Evolutionary conservation across 2,329 filamentous ascomycete species (phyloP).

Genomic region (Spiromastix sp.): DNA sequence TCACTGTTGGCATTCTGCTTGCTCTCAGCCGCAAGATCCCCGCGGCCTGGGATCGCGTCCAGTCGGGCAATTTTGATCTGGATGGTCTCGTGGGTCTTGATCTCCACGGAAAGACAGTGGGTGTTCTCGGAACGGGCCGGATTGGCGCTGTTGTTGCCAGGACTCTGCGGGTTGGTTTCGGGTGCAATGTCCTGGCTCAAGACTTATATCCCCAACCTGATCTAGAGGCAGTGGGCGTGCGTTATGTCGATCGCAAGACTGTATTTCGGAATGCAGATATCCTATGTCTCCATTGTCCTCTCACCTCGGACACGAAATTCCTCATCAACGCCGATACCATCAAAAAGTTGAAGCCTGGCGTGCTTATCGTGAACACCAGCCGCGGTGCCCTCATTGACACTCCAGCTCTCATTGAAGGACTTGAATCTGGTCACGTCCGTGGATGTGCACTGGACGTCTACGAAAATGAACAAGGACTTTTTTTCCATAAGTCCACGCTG

Average conservation of each 20-base stretch:
- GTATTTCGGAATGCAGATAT: constrained; percentile 50
- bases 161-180: constrained; percentile 53
- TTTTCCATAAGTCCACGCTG: constrained; percentile 55
- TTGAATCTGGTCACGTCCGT: constrained; percentile 51
- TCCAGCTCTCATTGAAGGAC: constrained; percentile 46
- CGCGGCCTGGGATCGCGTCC: constrained; percentile 56
- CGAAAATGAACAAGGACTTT: constrained; percentile 49
- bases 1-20: constrained; percentile 56
- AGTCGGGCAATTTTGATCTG: constrained; percentile 58
- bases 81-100: constrained; percentile 50
- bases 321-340: constrained; percentile 49
- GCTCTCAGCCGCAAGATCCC: constrained; percentile 59
- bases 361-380: constrained; percentile 57
- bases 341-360: constrained; percentile 46
- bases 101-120: constrained; percentile 54
- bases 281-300: constrained; percentile 56
- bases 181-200: constrained; percentile 51
- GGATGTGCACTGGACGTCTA: constrained; percentile 60
- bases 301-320: constrained; percentile 49
- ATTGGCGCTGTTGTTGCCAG: constrained; percentile 54
- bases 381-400: constrained; percentile 56
- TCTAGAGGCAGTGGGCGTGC: constrained; percentile 38
- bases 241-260: constrained; percentile 44
- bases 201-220: constrained; percentile 46
- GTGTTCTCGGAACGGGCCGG: constrained; percentile 53